These are phyloP conservation scores for Rutidosis leptorrhynchoides DNA, from an alignment of 129 eudicot species.

Conservation along the genomic window DNA sequence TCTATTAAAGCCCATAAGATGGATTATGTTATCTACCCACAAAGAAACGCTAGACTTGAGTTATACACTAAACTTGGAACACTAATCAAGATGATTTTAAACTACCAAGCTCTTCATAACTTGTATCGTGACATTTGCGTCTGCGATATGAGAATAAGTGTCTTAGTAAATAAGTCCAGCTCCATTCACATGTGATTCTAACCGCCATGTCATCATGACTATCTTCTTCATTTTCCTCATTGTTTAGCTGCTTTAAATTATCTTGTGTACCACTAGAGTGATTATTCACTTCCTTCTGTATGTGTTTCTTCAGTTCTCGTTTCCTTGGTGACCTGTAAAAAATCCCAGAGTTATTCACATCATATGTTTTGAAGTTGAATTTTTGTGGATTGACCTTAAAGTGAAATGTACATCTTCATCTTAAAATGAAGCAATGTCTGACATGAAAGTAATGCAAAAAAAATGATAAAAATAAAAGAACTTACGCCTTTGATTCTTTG, in stretches of 20 bases:
- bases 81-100: conserved; percentile 26
- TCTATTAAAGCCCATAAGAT: too few species aligned
- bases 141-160: conserved; percentile 55
- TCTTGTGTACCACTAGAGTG: conserved; percentile 10
- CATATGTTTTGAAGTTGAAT: conserved; percentile 6
- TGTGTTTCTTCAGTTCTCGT: conserved; percentile 14
- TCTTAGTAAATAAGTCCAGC: conserved; percentile 40
- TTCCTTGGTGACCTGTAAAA: conserved; percentile 34
- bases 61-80: too few species aligned
- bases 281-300: conserved; percentile 9
- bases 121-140: conserved; percentile 22
- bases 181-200: conserved; percentile 32
- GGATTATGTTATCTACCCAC: too few species aligned
- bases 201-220: conserved; percentile 14
- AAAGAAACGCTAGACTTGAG: too few species aligned
- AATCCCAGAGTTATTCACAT: conserved; percentile 2
- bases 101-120: conserved; percentile 26
- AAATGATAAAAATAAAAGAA: too few species aligned
- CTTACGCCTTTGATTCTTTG: conserved; percentile 44
- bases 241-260: conserved; percentile 19
- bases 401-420: conserved; percentile 3
- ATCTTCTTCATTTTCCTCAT: conserved; percentile 27
- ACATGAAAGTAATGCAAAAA: too few species aligned
- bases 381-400: neutral
- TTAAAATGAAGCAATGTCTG: neutral